These are phyloP conservation scores for Gynostemma pentaphyllum DNA, from an alignment of 306 rosid species.

Conservation along the genomic window DNA sequence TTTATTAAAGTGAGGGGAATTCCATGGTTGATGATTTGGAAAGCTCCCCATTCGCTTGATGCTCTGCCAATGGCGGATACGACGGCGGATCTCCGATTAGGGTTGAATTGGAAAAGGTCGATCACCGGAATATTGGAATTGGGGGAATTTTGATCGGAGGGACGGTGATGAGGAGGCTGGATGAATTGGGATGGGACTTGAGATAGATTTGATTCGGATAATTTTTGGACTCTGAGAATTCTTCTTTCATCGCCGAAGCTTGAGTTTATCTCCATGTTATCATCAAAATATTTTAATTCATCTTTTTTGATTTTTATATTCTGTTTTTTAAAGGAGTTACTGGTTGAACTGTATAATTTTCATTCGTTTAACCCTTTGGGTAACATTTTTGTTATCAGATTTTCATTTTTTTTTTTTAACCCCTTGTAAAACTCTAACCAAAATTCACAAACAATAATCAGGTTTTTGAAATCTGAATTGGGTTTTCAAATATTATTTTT, in stretches of 20 bases:
- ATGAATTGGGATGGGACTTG: constrained; percentile 59
- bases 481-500: too few species aligned
- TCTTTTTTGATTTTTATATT: too few species aligned
- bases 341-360: too few species aligned
- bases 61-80: constrained; percentile 32
- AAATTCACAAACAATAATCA: too few species aligned
- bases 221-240: constrained; percentile 40
- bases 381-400: too few species aligned
- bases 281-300: too few species aligned
- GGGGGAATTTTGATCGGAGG: constrained; percentile 1
- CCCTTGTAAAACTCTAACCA: too few species aligned
- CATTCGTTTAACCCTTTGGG: too few species aligned
- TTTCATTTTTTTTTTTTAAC: too few species aligned
- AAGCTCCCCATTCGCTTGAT: constrained; percentile 75
- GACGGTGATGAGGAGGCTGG: constrained; percentile 32
- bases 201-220: constrained; percentile 36
- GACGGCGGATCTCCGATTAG: constrained; percentile 20
- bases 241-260: constrained; percentile 5
- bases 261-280: constrained; percentile 28
- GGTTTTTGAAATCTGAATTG: too few species aligned
- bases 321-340: too few species aligned
- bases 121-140: constrained; percentile 28
- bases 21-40: constrained; percentile 72
- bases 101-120: constrained; percentile 36
- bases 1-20: constrained; percentile 32